Conservation (phyloP, 2,329 filamentous ascomycete species). For the Didymella sp. region DNA sequence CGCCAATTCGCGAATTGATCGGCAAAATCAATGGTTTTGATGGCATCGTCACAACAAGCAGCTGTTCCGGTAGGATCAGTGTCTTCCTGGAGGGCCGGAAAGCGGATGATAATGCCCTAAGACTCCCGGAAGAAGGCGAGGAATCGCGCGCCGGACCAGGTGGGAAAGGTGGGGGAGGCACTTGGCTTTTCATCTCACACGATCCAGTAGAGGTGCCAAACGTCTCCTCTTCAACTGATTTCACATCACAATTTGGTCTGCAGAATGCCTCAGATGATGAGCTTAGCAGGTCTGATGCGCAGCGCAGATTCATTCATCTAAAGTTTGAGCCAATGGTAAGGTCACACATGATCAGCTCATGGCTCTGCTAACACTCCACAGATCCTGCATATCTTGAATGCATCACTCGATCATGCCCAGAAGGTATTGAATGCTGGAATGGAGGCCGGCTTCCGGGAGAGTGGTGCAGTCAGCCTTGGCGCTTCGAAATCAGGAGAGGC, state of each 20-base stretch:
- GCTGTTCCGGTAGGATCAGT: slow-evolving; percentile 85
- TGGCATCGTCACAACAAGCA: slow-evolving; percentile 89
- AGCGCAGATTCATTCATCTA: slow-evolving; percentile 71
- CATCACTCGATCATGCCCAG: slow-evolving; percentile 77
- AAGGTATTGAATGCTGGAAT: slow-evolving; percentile 76
- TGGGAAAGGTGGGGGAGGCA: slow-evolving; percentile 79
- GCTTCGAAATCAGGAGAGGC: slow-evolving; percentile 48
- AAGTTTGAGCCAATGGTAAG: slow-evolving; percentile 95
- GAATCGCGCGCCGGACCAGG: slow-evolving; percentile 67
- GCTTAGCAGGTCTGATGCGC: slow-evolving; percentile 12
- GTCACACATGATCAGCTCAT: not conserved
- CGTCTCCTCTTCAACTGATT: slow-evolving; percentile 16
- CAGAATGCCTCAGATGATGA: slow-evolving; percentile 4
- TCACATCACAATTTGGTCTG: slow-evolving; percentile 52
- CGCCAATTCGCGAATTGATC: slow-evolving; percentile 77
- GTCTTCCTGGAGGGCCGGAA: slow-evolving; percentile 85
- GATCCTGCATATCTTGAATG: slow-evolving; percentile 88
- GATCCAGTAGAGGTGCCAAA: slow-evolving; percentile 62
- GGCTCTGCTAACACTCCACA: slow-evolving; percentile 50
- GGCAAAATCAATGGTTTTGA: slow-evolving; percentile 75
- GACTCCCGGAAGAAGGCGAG: slow-evolving; percentile 20
- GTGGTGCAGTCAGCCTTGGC: slow-evolving; percentile 75
- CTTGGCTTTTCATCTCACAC: slow-evolving; percentile 90
- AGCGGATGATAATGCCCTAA: slow-evolving; percentile 30
- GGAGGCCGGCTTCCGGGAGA: slow-evolving; percentile 87